Evolutionary conservation across 1,139 yeast species (phyloP), one percentile per base, ranked within the genome.

Genomic region (Candida tunisiensis): DNA sequence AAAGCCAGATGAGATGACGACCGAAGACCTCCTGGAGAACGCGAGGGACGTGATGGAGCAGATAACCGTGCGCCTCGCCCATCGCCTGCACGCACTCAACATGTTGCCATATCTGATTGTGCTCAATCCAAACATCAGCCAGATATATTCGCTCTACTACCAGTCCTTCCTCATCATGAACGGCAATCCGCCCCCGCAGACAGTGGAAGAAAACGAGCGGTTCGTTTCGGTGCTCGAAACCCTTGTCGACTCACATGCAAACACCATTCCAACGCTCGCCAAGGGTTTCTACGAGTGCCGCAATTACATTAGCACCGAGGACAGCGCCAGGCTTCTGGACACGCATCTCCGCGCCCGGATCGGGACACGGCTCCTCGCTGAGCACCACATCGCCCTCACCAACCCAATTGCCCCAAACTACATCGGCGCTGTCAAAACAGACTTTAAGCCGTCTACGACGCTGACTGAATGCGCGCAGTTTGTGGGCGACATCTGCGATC

Each of bases 101-200:
- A 60, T 64, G 26, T 55, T 85, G 28, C 93, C 94, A 0, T 85
- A 82, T 46, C 63, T 85, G 38, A 83, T 75, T 27, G 77, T 82
- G 25, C 54, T 85, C 34, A 85, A 85, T 45, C 94, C 95, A n/a
- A 69, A 80, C 40, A 74, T 85, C 29, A 75, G 91, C n/a, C 71
- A 69, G 40, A 74, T 79, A 13, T 80, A 82, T 55, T 62, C 69
- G 39, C 53, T 74, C 26, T 85, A 85, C 50, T 55, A 79, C 37
- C 61, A 68, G 33, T 74, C 93, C 5, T 65, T 83, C 57, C 63
- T 74, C 23, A 61, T 72, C 4, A 51, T 82, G 36, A 51, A 74
- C 27, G 57, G 65, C 15, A 40, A 50, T 14, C 28, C 18, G 14
- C 51, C 56, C 12, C 64, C 68, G 3, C 53, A 57, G 6, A 63